Percentiles rank a stretch among this genome's conserved stretches.
These are phyloP conservation scores for Calonectria honghensis DNA, from an alignment of 2,329 filamentous ascomycete genomes.

Conservation along the genomic window DNA sequence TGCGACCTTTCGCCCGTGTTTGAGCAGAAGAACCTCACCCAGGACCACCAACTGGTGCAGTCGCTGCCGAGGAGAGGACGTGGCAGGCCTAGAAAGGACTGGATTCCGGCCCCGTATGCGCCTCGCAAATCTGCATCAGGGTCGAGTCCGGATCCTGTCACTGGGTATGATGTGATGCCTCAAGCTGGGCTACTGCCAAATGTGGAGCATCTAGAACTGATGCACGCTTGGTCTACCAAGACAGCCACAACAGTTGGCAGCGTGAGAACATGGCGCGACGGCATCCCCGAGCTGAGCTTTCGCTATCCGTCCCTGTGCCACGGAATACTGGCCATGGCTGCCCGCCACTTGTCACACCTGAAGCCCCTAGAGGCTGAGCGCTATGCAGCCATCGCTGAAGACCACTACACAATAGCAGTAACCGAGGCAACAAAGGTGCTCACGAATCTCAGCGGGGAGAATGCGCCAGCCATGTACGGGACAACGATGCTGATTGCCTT, in stretches of 20 bases:
- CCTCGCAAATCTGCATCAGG: not conserved
- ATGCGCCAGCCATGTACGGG: conserved; percentile 24
- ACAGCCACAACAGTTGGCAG: conserved; percentile 1
- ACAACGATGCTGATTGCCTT: conserved; percentile 22
- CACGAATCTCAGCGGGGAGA: not conserved
- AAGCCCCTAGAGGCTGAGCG: conserved; percentile 10
- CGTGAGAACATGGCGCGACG: not conserved
- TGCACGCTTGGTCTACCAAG: conserved; percentile 15
- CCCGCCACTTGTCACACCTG: not conserved
- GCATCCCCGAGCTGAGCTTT: not conserved
- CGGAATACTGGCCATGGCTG: conserved; percentile 21
- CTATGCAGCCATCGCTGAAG: not conserved
- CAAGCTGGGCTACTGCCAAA: not conserved
- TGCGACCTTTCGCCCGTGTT: conserved; percentile 15
- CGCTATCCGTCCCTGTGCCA: not conserved
- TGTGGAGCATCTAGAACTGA: conserved; percentile 14
- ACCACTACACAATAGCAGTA: conserved; percentile 18
- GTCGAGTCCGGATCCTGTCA: not conserved
- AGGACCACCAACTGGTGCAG: not conserved
- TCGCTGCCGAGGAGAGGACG: not conserved
- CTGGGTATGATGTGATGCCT: conserved; percentile 12
- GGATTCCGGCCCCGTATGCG: conserved; percentile 3
- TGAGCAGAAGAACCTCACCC: not conserved
- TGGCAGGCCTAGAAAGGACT: conserved; percentile 10
- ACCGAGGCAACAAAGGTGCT: conserved; percentile 16